Evolutionary conservation across 1,284 basidiomycete species (phyloP).

Genomic region (Pseudozyma sp.): DNA sequence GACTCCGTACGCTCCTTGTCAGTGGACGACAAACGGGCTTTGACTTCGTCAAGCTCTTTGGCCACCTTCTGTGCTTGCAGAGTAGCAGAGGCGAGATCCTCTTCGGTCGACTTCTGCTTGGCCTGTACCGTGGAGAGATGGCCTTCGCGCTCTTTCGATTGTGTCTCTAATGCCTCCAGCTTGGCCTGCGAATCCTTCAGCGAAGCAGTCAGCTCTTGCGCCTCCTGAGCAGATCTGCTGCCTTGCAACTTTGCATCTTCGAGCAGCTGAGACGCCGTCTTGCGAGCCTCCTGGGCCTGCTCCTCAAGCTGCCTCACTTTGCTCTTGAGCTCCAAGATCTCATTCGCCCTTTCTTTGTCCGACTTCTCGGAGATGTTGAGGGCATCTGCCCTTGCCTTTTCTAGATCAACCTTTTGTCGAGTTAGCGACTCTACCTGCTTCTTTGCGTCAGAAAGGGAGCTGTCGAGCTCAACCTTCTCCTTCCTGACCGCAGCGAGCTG

Average conservation of each 20-base stretch:
- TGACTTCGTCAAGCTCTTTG: slow-evolving; percentile 22
- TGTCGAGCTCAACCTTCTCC: slow-evolving; percentile 36
- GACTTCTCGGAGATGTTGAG: slow-evolving; percentile 17
- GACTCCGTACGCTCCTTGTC: slow-evolving; percentile 21
- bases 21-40: slow-evolving; percentile 6
- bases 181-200: slow-evolving; percentile 19
- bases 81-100: slow-evolving; percentile 15
- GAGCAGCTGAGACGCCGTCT: slow-evolving; percentile 14
- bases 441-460: slow-evolving; percentile 27
- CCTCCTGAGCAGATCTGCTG: slow-evolving; percentile 22
- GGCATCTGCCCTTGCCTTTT: slow-evolving; percentile 24
- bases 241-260: slow-evolving; percentile 23
- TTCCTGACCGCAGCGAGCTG: slow-evolving; percentile 19
- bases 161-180: slow-evolving; percentile 14
- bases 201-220: slow-evolving; percentile 16
- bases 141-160: slow-evolving; percentile 24
- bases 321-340: slow-evolving; percentile 26
- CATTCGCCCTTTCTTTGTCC: slow-evolving; percentile 18
- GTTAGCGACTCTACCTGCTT: slow-evolving; percentile 27
- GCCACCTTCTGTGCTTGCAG: slow-evolving; percentile 10
- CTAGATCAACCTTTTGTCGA: slow-evolving; percentile 23
- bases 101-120: slow-evolving; percentile 12
- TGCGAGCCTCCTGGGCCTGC: slow-evolving; percentile 13
- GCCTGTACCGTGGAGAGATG: slow-evolving; percentile 12
- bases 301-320: slow-evolving; percentile 35